Evolutionary conservation across 352 stramenopile genomes (phyloP), one percentile per base, ranked within the genome.

Genomic region (Albugo candida): DNA sequence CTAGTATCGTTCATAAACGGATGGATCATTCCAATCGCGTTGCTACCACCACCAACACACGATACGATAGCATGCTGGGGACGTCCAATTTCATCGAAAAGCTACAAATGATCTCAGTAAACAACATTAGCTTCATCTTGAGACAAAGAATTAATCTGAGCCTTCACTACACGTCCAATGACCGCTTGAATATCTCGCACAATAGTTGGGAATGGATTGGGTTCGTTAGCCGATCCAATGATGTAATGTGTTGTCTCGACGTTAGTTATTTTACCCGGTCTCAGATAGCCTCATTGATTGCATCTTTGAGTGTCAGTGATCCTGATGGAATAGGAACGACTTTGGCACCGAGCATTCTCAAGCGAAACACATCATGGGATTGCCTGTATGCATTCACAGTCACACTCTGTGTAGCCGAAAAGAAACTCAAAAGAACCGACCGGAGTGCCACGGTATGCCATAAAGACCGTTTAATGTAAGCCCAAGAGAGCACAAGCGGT

Each of bases 231-330:
- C 41, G 88, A 97, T 44, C 95, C 95, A 60, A 99, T 98, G 49
- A 98, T 87, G 67, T 98, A 99, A 62, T 98, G 94, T 37, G 94
- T 99, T 51, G 84, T 82, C 24, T 92, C 69, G n/a, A 98, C 93
- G 64, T 98, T 98, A 12, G 95, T 97, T 5, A 98, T 93, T 93
- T 93, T 98, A 66, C 98, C 95, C 93, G 63, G 96, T 97, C n/a
- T n/a, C n/a, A n/a, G n/a, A n/a, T n/a, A n/a, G n/a, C n/a, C n/a
- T n/a, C n/a, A n/a, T n/a, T n/a, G n/a, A n/a, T n/a, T n/a, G n/a
- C n/a, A n/a, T n/a, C n/a, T n/a, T n/a, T n/a, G n/a, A n/a, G n/a
- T n/a, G n/a, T n/a, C n/a, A n/a, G n/a, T n/a, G n/a, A n/a, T n/a
- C n/a, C n/a, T n/a, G n/a, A n/a, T n/a, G n/a, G n/a, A n/a, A n/a